Conservation (phyloP, 225 moss, liverwort and hornwort species). For the Physcomitrium patens region DNA sequence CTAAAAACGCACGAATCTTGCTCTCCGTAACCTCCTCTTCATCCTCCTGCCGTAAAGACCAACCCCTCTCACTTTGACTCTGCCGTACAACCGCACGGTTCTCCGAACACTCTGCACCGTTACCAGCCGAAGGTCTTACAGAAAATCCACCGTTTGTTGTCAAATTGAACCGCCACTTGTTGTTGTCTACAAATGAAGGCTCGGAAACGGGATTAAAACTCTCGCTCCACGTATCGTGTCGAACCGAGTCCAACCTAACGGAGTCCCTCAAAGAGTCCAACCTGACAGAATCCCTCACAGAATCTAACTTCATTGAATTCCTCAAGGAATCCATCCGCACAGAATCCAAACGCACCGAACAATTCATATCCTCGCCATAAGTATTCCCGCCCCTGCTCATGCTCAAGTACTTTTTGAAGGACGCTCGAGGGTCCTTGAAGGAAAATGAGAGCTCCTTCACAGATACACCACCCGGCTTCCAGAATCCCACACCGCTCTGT, state of each 20-base stretch:
- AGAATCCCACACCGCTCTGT: slow-evolving; percentile 43
- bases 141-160: slow-evolving; percentile 54
- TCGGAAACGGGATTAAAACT: slow-evolving; percentile 90
- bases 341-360: slow-evolving; percentile 69
- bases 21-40: slow-evolving; percentile 96
- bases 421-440: slow-evolving; percentile 61
- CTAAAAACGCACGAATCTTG: slow-evolving; percentile 86
- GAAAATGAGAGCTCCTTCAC: slow-evolving; percentile 30
- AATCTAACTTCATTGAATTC: slow-evolving; percentile 48
- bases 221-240: slow-evolving; percentile 57
- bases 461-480: slow-evolving; percentile 43
- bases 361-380: slow-evolving; percentile 57
- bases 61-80: slow-evolving; percentile 39
- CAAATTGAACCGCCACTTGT: slow-evolving; percentile 43
- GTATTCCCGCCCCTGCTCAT: slow-evolving; percentile 48
- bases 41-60: slow-evolving; percentile 64
- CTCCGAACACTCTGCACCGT: slow-evolving; percentile 23
- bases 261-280: neutral
- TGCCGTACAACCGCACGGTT: slow-evolving; percentile 32
- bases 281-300: slow-evolving; percentile 45
- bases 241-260: slow-evolving; percentile 24
- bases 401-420: slow-evolving; percentile 49
- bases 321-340: slow-evolving; percentile 53
- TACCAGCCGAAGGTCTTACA: slow-evolving; percentile 26
- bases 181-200: slow-evolving; percentile 59